Percentiles rank a stretch among this genome's conserved stretches.
Conservation (phyloP, 495 filamentous ascomycete species). For the Xylaria cubensis region DNA sequence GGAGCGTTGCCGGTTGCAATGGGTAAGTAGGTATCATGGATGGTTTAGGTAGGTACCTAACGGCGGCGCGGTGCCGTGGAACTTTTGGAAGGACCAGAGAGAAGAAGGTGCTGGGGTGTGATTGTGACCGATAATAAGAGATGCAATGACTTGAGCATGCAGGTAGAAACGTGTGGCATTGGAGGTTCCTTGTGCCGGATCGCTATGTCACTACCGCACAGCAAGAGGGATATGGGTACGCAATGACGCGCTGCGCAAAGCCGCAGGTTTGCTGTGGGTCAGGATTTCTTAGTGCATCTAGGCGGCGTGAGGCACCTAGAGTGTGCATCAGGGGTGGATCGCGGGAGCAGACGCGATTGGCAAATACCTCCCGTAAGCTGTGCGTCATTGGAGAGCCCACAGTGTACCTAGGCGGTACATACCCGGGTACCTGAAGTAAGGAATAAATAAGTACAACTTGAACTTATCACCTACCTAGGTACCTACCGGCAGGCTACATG, state of each 20-base stretch:
- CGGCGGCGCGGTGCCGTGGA: neutral
- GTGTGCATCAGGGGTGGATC: constrained; percentile 21
- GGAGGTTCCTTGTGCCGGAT: constrained; percentile 6
- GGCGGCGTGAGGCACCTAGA: neutral
- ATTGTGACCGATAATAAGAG: neutral
- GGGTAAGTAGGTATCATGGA: constrained; percentile 1
- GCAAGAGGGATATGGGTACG: constrained; percentile 1
- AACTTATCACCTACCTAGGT: neutral
- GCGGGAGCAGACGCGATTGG: constrained; percentile 39
- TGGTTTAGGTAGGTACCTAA: neutral
- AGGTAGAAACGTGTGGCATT: neutral
- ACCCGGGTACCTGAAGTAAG: neutral
- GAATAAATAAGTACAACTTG: neutral
- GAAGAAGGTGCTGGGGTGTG: neutral
- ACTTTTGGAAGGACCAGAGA: neutral
- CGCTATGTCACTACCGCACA: constrained; percentile 5
- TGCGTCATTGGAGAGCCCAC: constrained; percentile 18
- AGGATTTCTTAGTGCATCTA: neutral
- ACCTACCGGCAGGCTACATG: neutral
- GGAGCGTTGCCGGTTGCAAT: constrained; percentile 1
- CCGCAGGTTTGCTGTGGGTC: neutral
- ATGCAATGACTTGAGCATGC: constrained; percentile 5
- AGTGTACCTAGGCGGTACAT: neutral
- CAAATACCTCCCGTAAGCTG: constrained; percentile 14
- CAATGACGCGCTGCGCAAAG: constrained; percentile 10